These are phyloP conservation scores for Saccharomycopsis sp. DNA, from an alignment of 805 yeast genomes.

Conservation along the genomic window DNA sequence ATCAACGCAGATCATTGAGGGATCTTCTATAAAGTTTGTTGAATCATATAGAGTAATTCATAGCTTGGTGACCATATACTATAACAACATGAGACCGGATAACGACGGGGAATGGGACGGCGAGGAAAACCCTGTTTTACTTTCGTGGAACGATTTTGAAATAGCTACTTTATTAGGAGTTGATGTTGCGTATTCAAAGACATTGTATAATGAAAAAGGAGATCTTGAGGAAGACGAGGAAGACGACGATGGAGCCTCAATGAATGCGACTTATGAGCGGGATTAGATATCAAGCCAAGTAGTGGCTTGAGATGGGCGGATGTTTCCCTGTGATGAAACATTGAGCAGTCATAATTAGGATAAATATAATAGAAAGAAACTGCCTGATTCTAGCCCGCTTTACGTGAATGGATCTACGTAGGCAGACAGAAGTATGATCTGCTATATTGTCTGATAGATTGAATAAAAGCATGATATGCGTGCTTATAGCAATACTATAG, in stretches of 20 bases:
- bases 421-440: no score
- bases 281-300: not conserved
- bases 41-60: conserved; percentile 33
- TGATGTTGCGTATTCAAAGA: conserved; percentile 26
- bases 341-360: no score
- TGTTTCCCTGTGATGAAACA: no score
- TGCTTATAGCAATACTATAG: no score
- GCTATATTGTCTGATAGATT: no score
- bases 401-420: no score
- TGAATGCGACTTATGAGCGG: not conserved
- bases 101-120: conserved; percentile 18
- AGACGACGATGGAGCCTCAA: not conserved
- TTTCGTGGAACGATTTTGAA: conserved; percentile 52
- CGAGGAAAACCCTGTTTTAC: conserved; percentile 27
- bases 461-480: no score
- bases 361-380: no score
- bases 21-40: conserved; percentile 44
- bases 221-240: not conserved
- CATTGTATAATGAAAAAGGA: not conserved
- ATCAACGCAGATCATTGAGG: conserved; percentile 47
- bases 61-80: conserved; percentile 30
- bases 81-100: conserved; percentile 28
- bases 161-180: conserved; percentile 68
- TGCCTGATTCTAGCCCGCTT: no score
- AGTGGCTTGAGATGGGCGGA: no score